Evolutionary conservation across 2,329 filamentous ascomycete species (phyloP), one percentile per base, ranked within the genome.

Genomic region (Corynespora cassiicola): DNA sequence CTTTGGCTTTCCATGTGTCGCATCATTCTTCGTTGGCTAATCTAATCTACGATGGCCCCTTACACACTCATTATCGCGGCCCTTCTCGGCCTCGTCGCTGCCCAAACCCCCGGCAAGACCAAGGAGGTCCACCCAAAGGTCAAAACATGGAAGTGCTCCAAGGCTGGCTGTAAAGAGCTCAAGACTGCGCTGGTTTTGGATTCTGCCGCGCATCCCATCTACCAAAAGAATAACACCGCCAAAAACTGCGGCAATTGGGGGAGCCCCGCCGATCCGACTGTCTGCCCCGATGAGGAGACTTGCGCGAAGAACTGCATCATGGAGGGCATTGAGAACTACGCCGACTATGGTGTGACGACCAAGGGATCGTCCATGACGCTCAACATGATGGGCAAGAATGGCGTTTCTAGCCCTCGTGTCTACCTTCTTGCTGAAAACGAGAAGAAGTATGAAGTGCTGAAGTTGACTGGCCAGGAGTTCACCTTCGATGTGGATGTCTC

Each of bases 401-500:
- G 53, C 44, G 45, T 63, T 45, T 52, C 75, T 29, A 70, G 70
- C 22, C 74, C 80, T 38, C 79, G 85, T 52, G 69, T 84, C 27
- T 88, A 86, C 64, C 75, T 88, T 47, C 79, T 88, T 72, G 76
- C 78, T 10, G 52, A 66, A 52, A 71, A 75, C 34, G 78, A 83
- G 28, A 74, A 72, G 52, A 79, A 77, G 42, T 88, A 88, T 67
- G 71, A 86, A 70, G 76, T 79, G 60, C 84, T 87, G 70, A 76
- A 80, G 42, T 73, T 87, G 41, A 73, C 82, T 36, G 82, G 81
- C 68, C 77, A 84, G 58, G 85, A 88, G 66, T 84, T 88, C 69
- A 84, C 82, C 37, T 87, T 88, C 46, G 84, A 87, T 38, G 84
- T 87, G 17, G 85, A 88, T 61, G 80, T 64, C 2, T 70, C 67